phyloP scores from a whole-genome alignment of 2,329 filamentous ascomycete genomes.

The Aspergillus aculeatus region DNA sequence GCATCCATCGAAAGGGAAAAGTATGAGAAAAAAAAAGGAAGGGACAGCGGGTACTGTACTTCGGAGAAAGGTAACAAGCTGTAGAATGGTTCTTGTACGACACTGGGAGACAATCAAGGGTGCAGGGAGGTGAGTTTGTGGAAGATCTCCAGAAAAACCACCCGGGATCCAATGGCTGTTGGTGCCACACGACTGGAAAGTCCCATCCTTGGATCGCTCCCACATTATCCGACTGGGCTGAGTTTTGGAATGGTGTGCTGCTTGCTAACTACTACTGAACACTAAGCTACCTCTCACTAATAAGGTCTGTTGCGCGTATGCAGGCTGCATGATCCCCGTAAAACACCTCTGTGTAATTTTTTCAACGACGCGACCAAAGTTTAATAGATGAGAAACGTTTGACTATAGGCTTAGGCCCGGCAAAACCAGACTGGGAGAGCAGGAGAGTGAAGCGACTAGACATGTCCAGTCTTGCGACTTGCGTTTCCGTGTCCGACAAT shows the following conservation, averaged over 20 bases:
- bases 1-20: no score
- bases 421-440: neutral
- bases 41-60: no score
- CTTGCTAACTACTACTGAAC: slow-evolving; percentile 1
- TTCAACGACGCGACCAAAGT: slow-evolving; percentile 6
- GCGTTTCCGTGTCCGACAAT: neutral
- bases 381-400: slow-evolving; percentile 10
- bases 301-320: slow-evolving; percentile 1
- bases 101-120: neutral
- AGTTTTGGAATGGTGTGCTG: neutral
- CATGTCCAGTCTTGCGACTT: neutral
- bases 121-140: neutral
- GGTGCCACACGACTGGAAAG: slow-evolving; percentile 32
- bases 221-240: slow-evolving; percentile 18
- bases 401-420: neutral
- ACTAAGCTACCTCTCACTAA: neutral
- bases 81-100: neutral
- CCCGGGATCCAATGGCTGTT: slow-evolving; percentile 27
- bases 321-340: neutral
- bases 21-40: no score
- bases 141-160: slow-evolving; percentile 19
- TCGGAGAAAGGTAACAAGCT: neutral
- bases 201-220: slow-evolving; percentile 16
- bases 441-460: neutral
- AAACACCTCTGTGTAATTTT: neutral